phyloP scores from a whole-genome alignment of 2,329 filamentous ascomycete genomes.

The Dactylonectria estremocensis region DNA sequence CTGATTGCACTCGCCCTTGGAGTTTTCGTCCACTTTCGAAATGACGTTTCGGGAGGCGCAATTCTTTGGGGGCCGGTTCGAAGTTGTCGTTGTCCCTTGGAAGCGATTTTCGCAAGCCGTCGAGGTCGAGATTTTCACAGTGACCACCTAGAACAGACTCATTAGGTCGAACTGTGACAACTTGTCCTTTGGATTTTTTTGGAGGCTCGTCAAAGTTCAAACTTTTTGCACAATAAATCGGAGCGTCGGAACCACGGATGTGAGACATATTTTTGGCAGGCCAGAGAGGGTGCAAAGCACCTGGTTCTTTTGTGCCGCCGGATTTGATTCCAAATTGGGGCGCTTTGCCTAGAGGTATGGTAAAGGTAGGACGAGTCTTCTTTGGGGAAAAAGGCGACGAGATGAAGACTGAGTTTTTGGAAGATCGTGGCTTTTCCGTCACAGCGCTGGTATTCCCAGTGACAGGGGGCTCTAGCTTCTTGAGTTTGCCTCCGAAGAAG shows the following conservation, averaged over 20 bases:
- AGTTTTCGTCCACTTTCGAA: constrained; percentile 72
- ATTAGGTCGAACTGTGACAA: constrained; percentile 55
- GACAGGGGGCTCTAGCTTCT: constrained; percentile 42
- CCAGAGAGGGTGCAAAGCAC: constrained; percentile 79
- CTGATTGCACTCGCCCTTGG: constrained; percentile 62
- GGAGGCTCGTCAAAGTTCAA: constrained; percentile 27
- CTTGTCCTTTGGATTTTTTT: constrained; percentile 67
- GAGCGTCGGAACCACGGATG: constrained; percentile 64
- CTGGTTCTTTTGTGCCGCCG: constrained; percentile 72
- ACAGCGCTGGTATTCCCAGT: constrained; percentile 36
- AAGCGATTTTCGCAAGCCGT: constrained; percentile 47
- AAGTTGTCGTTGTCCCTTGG: constrained; percentile 57
- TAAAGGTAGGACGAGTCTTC: constrained; percentile 53
- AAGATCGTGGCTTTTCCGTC: constrained; percentile 44
- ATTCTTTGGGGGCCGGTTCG: constrained; percentile 60
- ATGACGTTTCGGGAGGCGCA: constrained; percentile 69
- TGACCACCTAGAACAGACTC: constrained; percentile 62
- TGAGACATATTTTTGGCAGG: constrained; percentile 77
- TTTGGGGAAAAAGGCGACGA: constrained; percentile 70
- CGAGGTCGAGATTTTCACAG: constrained; percentile 46
- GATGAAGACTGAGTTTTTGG: constrained; percentile 62
- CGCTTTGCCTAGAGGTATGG: constrained; percentile 47
- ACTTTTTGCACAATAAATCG: background rate
- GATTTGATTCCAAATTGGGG: constrained; percentile 63
- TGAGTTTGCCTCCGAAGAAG: constrained; percentile 59